A percentile compares a stretch with the other conserved stretches of the same genome.
Evolutionary conservation across 2,329 filamentous ascomycete species (phyloP).

Genomic region (Aspergillus sclerotialis): DNA sequence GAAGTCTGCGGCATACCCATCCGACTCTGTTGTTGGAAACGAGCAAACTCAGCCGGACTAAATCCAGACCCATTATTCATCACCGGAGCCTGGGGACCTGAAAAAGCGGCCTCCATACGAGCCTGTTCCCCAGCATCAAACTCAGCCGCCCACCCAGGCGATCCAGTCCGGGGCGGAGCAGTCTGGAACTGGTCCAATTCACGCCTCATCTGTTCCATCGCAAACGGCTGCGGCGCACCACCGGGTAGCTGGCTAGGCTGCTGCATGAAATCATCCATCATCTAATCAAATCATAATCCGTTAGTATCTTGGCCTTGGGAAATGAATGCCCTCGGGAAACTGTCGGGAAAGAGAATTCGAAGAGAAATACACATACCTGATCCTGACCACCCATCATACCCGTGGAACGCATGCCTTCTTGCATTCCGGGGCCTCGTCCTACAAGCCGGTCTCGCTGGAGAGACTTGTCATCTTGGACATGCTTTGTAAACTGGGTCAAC

Average conservation of each 20-base stretch:
- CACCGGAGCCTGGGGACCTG: constrained; percentile 42
- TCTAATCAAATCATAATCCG: constrained; percentile 44
- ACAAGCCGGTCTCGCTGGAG: constrained; percentile 85
- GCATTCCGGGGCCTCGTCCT: constrained; percentile 63
- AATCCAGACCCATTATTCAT: constrained; percentile 54
- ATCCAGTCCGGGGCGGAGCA: constrained; percentile 44
- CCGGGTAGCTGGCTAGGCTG: constrained; percentile 59
- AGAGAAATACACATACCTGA: constrained; percentile 47
- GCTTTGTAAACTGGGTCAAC: constrained; percentile 94
- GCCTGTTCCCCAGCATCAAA: constrained; percentile 58
- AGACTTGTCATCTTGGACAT: constrained; percentile 92
- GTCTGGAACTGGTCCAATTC: constrained; percentile 51
- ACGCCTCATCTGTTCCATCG: constrained; percentile 60
- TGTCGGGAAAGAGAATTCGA: too few relatives aligned
- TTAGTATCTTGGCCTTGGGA: constrained; percentile 2
- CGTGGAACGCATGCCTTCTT: constrained; percentile 71
- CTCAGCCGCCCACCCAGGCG: constrained; percentile 57
- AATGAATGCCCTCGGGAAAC: background rate
- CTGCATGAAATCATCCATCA: constrained; percentile 90
- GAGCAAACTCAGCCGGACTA: constrained; percentile 75
- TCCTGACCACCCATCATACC: constrained; percentile 65
- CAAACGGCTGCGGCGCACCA: constrained; percentile 51
- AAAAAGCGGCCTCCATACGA: constrained; percentile 65
- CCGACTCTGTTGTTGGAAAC: constrained; percentile 69
- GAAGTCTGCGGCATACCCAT: constrained; percentile 51